Evolutionary conservation across 331 rosid genomes (phyloP), one percentile per base, ranked within the genome.

Genomic region (Malus hybrid): DNA sequence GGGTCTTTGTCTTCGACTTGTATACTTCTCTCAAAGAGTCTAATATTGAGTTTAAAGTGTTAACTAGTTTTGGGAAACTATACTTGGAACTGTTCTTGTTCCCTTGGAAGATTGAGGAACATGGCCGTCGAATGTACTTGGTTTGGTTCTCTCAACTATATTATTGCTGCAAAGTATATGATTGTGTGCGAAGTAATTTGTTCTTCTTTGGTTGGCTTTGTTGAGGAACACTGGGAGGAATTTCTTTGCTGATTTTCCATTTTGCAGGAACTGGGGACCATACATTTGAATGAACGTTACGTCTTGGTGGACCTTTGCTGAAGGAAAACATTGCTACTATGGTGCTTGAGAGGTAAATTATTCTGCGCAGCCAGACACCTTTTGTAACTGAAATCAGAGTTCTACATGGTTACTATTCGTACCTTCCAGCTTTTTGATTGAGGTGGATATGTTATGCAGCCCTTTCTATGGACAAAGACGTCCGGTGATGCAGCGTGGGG

Each of bases 381-480:
- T 70, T 29, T 28, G 3, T 10, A 19, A 69, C 31, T 18, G 24
- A 62, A 63, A 36, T 48, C 12, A 10, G 32, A 32, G 24, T 10
- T 11, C 27, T 10, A 31, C 57, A 8, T 36, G 7, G 15, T 50
- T 78, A 50, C 72, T 15, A 5, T 28, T 5, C 10, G 5, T 65
- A n/a, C 6, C 3, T 66, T 36, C 52, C 52, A 5, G 76, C 65
- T 32, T 65, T 18, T 65, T 32, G 46, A 61, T 22, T 39, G 31
- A 68, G 34, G 14, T 42, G 67, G 44, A 48, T 75, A 20, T 81
- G 67, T 74, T 62, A 69, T 87, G 86, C 93, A 91, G 98, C 87
- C 96, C 96, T 72, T 91, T 94, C 88, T 94, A 94, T 71, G 98
- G 98, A 76, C 95, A 85, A 87, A 91, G 98, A 84, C 92, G 98